Evolutionary conservation across 495 filamentous ascomycete genomes (phyloP).

Genomic region (Cenococcum geophilum): DNA sequence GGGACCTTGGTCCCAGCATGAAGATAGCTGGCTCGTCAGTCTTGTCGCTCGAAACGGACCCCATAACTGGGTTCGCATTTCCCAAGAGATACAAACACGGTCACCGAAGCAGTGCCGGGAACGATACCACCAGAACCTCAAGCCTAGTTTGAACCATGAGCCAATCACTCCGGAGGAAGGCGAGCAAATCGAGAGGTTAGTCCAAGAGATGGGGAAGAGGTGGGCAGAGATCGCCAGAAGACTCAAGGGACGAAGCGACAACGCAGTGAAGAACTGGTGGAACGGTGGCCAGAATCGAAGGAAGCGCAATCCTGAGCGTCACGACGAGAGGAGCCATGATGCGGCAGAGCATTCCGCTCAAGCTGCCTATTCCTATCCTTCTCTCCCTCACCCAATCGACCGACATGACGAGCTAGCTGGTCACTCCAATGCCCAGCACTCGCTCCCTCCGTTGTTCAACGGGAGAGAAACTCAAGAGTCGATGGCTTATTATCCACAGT

Average conservation of each 20-base stretch:
- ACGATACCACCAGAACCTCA: constrained; percentile 91
- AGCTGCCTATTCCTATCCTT: constrained; percentile 18
- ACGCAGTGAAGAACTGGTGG: constrained; percentile 99
- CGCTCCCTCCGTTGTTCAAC: constrained; percentile 13
- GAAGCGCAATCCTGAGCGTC: constrained; percentile 27
- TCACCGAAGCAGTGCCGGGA: constrained; percentile 96
- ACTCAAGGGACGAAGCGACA: constrained; percentile 87
- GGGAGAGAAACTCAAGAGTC: constrained; percentile 13
- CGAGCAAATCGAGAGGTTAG: constrained; percentile 70
- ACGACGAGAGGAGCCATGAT: constrained; percentile 11
- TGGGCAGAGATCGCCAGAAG: constrained; percentile 94
- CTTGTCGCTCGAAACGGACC: constrained; percentile 73
- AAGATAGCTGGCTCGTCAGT: constrained; percentile 66
- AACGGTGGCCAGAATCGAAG: constrained; percentile 86
- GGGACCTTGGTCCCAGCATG: constrained; percentile 82
- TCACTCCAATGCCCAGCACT: constrained; percentile 3
- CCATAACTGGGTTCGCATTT: constrained; percentile 90
- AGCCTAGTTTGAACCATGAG: constrained; percentile 81
- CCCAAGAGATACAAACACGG: constrained; percentile 65
- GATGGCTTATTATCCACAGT: constrained; percentile 13
- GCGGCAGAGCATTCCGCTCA: constrained; percentile 9
- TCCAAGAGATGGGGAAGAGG: constrained; percentile 74
- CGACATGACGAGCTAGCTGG: constrained; percentile 8
- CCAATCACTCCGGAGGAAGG: constrained; percentile 92
- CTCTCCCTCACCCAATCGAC: neutral